phyloP scores from a whole-genome alignment of 768 basidiomycete species.

The Boletales sp. region DNA sequence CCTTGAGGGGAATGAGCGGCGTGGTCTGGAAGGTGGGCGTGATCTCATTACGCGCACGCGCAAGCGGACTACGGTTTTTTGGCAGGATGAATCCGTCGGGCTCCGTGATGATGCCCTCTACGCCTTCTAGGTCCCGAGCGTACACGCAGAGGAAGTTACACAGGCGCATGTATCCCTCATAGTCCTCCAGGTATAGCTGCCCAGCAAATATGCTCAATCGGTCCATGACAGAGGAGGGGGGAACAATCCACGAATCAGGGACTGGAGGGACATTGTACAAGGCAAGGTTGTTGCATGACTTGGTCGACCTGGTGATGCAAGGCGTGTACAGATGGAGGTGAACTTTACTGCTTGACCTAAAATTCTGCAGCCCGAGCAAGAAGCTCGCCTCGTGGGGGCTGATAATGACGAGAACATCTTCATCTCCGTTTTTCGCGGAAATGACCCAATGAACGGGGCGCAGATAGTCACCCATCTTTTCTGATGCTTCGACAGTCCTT shows the following conservation, averaged over 20 bases:
- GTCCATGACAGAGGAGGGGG: not conserved
- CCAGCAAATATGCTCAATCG: not conserved
- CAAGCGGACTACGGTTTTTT: too few relatives aligned
- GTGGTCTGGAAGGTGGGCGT: too few relatives aligned
- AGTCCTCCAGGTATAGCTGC: not conserved
- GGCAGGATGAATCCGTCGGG: too few relatives aligned
- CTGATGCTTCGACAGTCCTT: not conserved
- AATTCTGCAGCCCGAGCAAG: slow-evolving; percentile 29
- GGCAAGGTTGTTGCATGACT: not conserved
- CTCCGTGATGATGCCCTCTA: too few relatives aligned
- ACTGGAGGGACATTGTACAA: not conserved
- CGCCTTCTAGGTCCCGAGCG: too few relatives aligned
- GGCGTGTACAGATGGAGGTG: not conserved
- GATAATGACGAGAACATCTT: slow-evolving; percentile 20
- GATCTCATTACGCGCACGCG: too few relatives aligned
- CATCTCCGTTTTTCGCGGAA: not conserved
- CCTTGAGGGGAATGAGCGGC: too few relatives aligned
- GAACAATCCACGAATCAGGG: not conserved
- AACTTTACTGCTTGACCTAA: slow-evolving; percentile 22
- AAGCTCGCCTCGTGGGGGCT: slow-evolving; percentile 23
- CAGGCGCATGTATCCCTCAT: too few relatives aligned
- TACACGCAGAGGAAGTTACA: too few relatives aligned
- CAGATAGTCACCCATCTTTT: not conserved
- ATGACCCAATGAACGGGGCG: not conserved
- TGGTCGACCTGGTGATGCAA: not conserved